Evolutionary conservation across 768 basidiomycete genomes (phyloP).

Genomic region (Lactifluus volemus): DNA sequence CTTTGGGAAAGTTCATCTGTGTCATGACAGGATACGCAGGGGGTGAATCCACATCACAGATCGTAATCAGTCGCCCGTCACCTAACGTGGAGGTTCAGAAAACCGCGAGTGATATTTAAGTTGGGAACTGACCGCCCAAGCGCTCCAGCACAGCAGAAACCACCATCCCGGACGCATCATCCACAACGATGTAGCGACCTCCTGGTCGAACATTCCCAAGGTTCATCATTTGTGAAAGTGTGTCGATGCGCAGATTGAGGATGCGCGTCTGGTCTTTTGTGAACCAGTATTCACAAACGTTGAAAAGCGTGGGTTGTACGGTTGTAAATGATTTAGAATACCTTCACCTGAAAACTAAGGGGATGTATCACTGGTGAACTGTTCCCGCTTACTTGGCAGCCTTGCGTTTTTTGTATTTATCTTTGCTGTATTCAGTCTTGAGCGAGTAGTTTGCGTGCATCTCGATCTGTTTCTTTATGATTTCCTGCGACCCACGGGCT

Average conservation of each 20-base stretch:
- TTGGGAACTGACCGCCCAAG: constrained; percentile 55
- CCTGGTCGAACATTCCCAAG: constrained; percentile 79
- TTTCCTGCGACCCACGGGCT: constrained; percentile 51
- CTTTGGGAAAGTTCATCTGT: constrained; percentile 77
- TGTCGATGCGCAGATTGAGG: constrained; percentile 78
- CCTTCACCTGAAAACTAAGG: constrained; percentile 33
- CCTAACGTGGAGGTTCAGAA: constrained; percentile 35
- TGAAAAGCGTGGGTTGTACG: constrained; percentile 78
- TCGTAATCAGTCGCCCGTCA: constrained; percentile 69
- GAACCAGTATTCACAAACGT: constrained; percentile 87
- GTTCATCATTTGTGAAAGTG: constrained; percentile 81
- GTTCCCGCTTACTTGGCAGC: constrained; percentile 73
- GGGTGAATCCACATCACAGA: constrained; percentile 87
- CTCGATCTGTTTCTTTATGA: constrained; percentile 91
- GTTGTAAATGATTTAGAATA: constrained; percentile 83
- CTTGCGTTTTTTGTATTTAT: constrained; percentile 95
- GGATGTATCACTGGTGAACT: not conserved
- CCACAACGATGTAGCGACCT: constrained; percentile 81
- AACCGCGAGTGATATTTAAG: not conserved
- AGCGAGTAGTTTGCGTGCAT: constrained; percentile 85
- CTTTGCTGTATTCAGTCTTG: constrained; percentile 98
- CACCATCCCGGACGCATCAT: constrained; percentile 85
- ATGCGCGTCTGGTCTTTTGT: constrained; percentile 73
- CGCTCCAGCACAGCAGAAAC: constrained; percentile 80
- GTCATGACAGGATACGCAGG: constrained; percentile 80